phyloP scores from a whole-genome alignment of 148 eudicot species.

The Cornus controversa region DNA sequence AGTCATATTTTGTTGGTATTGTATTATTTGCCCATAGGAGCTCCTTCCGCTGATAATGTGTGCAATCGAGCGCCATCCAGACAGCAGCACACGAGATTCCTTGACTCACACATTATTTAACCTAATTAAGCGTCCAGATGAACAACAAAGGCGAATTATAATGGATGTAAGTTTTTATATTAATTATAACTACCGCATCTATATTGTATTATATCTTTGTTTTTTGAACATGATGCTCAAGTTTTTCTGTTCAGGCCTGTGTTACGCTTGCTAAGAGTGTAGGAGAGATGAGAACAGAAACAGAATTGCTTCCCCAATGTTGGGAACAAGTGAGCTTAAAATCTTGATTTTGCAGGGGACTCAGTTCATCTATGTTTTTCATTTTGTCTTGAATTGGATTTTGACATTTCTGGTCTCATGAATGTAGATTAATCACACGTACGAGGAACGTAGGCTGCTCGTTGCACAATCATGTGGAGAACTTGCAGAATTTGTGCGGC shows the following conservation, averaged over 20 bases:
- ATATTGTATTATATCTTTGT: constrained; percentile 2
- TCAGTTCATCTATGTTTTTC: neutral
- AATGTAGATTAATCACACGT: constrained; percentile 90
- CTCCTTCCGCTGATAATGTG: constrained; percentile 99
- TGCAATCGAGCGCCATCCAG: constrained; percentile 98
- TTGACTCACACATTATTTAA: constrained; percentile 94
- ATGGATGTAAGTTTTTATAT: constrained; percentile 75
- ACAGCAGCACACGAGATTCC: constrained; percentile 85
- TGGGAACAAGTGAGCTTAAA: constrained; percentile 88
- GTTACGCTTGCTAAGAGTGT: constrained; percentile 92
- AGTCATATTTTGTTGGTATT: constrained; percentile 14
- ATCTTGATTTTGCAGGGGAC: constrained; percentile 1
- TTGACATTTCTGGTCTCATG: constrained; percentile 10
- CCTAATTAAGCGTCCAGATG: constrained; percentile 97
- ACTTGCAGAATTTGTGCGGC: constrained; percentile 92
- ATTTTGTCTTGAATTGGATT: constrained; percentile 6
- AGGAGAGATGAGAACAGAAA: constrained; percentile 97
- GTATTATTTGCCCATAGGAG: constrained; percentile 50
- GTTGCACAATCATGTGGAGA: constrained; percentile 99
- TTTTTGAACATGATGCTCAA: constrained; percentile 1
- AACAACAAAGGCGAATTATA: constrained; percentile 89
- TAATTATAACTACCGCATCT: constrained; percentile 2
- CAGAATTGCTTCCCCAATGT: constrained; percentile 98
- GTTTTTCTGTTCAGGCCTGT: constrained; percentile 63
- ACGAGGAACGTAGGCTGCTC: constrained; percentile 96